Evolutionary conservation across 2,329 filamentous ascomycete genomes (phyloP).

Genomic region (Alternaria rosae): DNA sequence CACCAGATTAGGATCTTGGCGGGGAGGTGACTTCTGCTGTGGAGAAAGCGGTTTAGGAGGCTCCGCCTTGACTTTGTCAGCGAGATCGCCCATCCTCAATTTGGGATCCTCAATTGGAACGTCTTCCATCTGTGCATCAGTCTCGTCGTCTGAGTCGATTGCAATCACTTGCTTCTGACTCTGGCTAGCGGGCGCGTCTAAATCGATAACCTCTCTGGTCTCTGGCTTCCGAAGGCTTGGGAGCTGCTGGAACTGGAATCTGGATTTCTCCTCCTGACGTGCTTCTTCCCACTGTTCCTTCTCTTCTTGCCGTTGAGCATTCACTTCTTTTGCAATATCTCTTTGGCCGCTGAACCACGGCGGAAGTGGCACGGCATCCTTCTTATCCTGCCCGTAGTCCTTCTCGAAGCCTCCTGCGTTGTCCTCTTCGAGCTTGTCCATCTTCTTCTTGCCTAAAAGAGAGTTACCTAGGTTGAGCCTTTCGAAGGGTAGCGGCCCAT

Average conservation of each 20-base stretch:
- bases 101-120: slow-evolving; percentile 38
- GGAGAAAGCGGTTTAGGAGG: slow-evolving; percentile 45
- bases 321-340: slow-evolving; percentile 64
- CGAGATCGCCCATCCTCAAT: slow-evolving; percentile 54
- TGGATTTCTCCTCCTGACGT: slow-evolving; percentile 61
- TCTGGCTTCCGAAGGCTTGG: slow-evolving; percentile 66
- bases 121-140: slow-evolving; percentile 47
- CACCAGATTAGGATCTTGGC: slow-evolving; percentile 24
- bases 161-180: slow-evolving; percentile 63
- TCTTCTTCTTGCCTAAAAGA: slow-evolving; percentile 60
- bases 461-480: slow-evolving; percentile 75
- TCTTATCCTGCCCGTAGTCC: slow-evolving; percentile 50
- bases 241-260: slow-evolving; percentile 70
- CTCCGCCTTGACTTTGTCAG: slow-evolving; percentile 53
- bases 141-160: slow-evolving; percentile 68
- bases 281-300: slow-evolving; percentile 63
- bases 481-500: slow-evolving; percentile 89
- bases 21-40: slow-evolving; percentile 27
- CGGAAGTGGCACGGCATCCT: slow-evolving; percentile 67
- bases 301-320: slow-evolving; percentile 53
- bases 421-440: slow-evolving; percentile 61
- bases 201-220: slow-evolving; percentile 56
- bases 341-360: slow-evolving; percentile 74
- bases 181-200: slow-evolving; percentile 55
- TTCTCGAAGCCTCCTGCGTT: slow-evolving; percentile 72